Base-by-base conservation (phyloP, 2,329 filamentous ascomycete species). In the Trichoderma sp. region DNA sequence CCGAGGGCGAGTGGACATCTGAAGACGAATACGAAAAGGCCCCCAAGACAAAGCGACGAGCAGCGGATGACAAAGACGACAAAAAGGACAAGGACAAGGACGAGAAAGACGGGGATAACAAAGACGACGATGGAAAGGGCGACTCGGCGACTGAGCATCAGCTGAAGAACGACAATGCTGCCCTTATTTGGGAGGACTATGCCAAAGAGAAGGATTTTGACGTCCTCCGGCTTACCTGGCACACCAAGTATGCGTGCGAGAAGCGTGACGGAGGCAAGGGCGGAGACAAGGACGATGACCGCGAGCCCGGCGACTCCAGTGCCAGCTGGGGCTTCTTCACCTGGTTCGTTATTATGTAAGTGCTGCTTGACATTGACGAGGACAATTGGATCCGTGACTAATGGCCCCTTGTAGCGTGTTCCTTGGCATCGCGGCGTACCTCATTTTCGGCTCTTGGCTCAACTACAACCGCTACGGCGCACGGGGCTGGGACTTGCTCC, bases 381-480 rank as follows among this genome's bases (percentile, higher is more conserved):
- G 4, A 34, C 39, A 7, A 18, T 43, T 32, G 32, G 49, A n/a
- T 14, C 18, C n/a, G 43, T 58, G 43, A 68, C 24, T 51, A 69
- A n/a, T 39, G 71, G 75, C 77, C 73, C 73, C 72, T 76, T 26
- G n/a, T 73, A 97, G 94, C 74, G 82, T 91, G 70, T 99, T 99
- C 86, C 86, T 98, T 71, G 88, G 88, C 56, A 91, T 89, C 51
- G 93, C 96, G 2, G 83, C 94, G 28, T 99, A 98, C 82, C 90
- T 99, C 73, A 97, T 98, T 79, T 98, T 98, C 77, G 94, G 95
- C 72, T 97, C 94, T 24, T 99, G 96, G 96, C 89, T 98, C 79
- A 98, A 98, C 84, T 98, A 98, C 86, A 97, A 94, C 83, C 92
- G 94, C 71, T 97, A 97, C 80, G 95, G 95, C 59, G 94, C 95